phyloP scores from a whole-genome alignment of 108 stramenopile species.

The Cyclotella atomus region DNA sequence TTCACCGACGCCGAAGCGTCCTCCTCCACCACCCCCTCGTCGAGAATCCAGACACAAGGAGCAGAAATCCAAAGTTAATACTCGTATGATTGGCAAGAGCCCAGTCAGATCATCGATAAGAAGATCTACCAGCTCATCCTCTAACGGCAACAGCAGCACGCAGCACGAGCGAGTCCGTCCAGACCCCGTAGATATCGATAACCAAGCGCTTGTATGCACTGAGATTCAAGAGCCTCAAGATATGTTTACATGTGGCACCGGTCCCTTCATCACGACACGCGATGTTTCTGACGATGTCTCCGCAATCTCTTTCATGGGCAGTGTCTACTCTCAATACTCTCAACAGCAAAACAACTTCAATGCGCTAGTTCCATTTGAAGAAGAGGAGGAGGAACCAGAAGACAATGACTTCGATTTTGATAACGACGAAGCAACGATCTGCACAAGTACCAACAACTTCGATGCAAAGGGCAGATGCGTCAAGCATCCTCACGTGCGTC shows the following conservation, averaged over 20 bases:
- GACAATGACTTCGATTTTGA: conserved; percentile 10
- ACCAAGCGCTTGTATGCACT: neutral
- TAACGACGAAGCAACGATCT: conserved; percentile 6
- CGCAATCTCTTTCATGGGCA: conserved; percentile 25
- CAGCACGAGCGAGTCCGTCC: conserved; percentile 2
- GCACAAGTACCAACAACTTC: conserved; percentile 36
- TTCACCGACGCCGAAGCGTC: neutral
- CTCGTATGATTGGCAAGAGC: neutral
- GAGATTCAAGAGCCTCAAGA: neutral
- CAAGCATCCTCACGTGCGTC: conserved; percentile 40
- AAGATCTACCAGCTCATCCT: neutral
- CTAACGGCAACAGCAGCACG: too few species aligned
- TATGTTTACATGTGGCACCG: neutral
- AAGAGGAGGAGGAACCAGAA: neutral
- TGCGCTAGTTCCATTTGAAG: neutral
- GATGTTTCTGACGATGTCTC: conserved; percentile 27
- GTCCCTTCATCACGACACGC: conserved; percentile 8
- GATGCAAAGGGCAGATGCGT: conserved; percentile 44
- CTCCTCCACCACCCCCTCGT: conserved; percentile 11
- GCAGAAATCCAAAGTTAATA: conserved; percentile 6
- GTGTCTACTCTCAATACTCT: conserved; percentile 14
- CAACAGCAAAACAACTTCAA: conserved; percentile 14
- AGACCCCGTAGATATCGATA: conserved; percentile 11
- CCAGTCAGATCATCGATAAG: conserved; percentile 1
- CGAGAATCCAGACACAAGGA: conserved; percentile 2